A percentile compares a stretch with the other conserved stretches of the same genome.
Evolutionary conservation across 1,284 basidiomycete genomes (phyloP).

Genomic region (Neonothopanus nambi): DNA sequence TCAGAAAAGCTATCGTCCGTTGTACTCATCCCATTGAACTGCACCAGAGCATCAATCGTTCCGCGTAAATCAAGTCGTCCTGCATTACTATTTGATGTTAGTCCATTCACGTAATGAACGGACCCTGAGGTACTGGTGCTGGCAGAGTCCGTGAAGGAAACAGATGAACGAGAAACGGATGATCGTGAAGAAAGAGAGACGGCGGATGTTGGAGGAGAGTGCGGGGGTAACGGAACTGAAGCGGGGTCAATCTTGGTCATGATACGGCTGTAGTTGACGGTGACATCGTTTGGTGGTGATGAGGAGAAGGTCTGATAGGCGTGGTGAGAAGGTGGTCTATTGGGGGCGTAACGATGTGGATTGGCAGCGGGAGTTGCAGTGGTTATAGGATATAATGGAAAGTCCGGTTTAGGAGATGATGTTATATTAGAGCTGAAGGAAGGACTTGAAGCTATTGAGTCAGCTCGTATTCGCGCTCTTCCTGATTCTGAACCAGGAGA

Average conservation of each 20-base stretch:
- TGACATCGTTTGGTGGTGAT: constrained; percentile 30
- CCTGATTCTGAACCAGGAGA: constrained; percentile 17
- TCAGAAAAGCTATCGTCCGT: constrained; percentile 27
- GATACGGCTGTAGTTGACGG: constrained; percentile 22
- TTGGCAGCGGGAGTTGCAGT: constrained; percentile 54
- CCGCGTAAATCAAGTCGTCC: constrained; percentile 4
- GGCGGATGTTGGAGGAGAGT: constrained; percentile 69
- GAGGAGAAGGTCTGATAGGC: constrained; percentile 38
- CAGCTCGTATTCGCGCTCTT: constrained; percentile 18
- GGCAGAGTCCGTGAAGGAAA: constrained; percentile 35
- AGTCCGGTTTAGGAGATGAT: constrained; percentile 27
- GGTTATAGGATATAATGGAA: constrained; percentile 56
- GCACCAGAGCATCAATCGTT: constrained; percentile 29
- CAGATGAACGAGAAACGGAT: constrained; percentile 55
- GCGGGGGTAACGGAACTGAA: constrained; percentile 56
- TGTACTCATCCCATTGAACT: constrained; percentile 26
- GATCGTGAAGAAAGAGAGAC: constrained; percentile 73
- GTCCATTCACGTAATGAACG: neutral
- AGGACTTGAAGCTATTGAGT: constrained; percentile 41
- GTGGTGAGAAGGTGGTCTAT: constrained; percentile 35
- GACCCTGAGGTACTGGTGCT: constrained; percentile 19
- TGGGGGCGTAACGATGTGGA: constrained; percentile 49
- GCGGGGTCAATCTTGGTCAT: constrained; percentile 51
- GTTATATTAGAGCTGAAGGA: constrained; percentile 31
- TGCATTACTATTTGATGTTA: neutral